Evolutionary conservation across 1,284 basidiomycete species (phyloP), one percentile per base, ranked within the genome.

Genomic region (Trametes hirsuta): DNA sequence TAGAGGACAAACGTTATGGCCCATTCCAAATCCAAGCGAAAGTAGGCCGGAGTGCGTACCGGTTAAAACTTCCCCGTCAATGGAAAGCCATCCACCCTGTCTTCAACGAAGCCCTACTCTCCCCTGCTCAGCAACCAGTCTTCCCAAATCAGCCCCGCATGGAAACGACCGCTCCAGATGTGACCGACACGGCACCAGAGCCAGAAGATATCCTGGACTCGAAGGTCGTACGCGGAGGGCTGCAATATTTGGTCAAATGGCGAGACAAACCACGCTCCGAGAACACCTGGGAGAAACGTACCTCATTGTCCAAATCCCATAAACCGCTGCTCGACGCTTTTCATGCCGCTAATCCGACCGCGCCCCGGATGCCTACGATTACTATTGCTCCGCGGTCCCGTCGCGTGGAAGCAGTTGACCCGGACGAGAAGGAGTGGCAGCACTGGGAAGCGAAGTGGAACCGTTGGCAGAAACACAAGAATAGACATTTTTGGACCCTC

Each of bases 31-130:
- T 81, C 30, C 47, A 53, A 1, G 42, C 71, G 36, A 64, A 66
- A 18, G 49, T 77, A 11, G 66, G 69, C n/a, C 41, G 56, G 0
- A 45, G 63, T 8, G 66, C 70, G 1, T 79, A 74, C 59, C 36
- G 61, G 42, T 65, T 79, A 14, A 47, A 74, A 46, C 68, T 81
- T 15, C 76, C 79, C 2, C 18, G 48, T 4, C 35, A 64, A 8
- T 55, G 72, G 63, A 59, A 65, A 53, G 46, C 44, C 4, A 69
- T 79, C 2, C 77, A 81, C 56, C 61, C 69, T 3, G 72, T 79
- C 2, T 80, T 80, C 68, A 71, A 77, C 55, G 69, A 72, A 36
- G 61, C 58, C 21, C 70, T 71, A 9, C 71, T 74, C 0, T 45
- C 62, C 35, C 70, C 67, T 1, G 48, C 48, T 0, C 37, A 58